phyloP scores from a whole-genome alignment of 495 filamentous ascomycete genomes.

The Annulohypoxylon maeteangense region DNA sequence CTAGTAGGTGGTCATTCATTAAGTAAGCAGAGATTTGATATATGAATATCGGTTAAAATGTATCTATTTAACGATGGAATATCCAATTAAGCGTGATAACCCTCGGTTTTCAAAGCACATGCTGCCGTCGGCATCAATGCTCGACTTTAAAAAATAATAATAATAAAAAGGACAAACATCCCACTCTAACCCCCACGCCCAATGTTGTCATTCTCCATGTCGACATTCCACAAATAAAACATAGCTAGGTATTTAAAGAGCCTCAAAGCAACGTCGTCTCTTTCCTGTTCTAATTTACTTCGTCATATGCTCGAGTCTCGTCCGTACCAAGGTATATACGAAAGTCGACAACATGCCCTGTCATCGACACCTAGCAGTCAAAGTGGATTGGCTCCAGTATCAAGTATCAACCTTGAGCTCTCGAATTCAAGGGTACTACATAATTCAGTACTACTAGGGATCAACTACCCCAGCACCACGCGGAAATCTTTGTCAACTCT shows the following conservation, averaged over 20 bases:
- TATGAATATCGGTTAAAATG: neutral
- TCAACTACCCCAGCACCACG: slow-evolving; percentile 3
- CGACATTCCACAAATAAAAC: slow-evolving; percentile 49
- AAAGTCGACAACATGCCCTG: slow-evolving; percentile 12
- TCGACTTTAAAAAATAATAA: neutral
- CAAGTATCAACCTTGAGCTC: neutral
- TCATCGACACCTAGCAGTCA: slow-evolving; percentile 22
- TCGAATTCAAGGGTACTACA: neutral
- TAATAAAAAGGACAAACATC: slow-evolving; percentile 31
- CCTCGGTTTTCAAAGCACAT: slow-evolving; percentile 3
- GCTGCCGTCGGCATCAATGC: slow-evolving; percentile 35
- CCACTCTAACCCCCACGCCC: slow-evolving; percentile 51
- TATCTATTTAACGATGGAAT: neutral
- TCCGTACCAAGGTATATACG: neutral
- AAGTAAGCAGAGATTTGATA: neutral
- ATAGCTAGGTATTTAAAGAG: slow-evolving; percentile 44
- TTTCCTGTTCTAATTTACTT: slow-evolving; percentile 28
- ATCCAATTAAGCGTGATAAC: neutral
- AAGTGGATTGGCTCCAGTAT: slow-evolving; percentile 25
- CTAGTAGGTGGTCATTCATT: neutral
- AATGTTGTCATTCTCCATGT: slow-evolving; percentile 51
- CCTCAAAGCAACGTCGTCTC: slow-evolving; percentile 51
- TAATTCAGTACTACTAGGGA: neutral
- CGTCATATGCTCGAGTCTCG: slow-evolving; percentile 18
- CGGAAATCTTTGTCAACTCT: slow-evolving; percentile 2